Evolutionary conservation across 2,329 filamentous ascomycete genomes (phyloP).

Genomic region (Hymenoscyphus fraxineus): DNA sequence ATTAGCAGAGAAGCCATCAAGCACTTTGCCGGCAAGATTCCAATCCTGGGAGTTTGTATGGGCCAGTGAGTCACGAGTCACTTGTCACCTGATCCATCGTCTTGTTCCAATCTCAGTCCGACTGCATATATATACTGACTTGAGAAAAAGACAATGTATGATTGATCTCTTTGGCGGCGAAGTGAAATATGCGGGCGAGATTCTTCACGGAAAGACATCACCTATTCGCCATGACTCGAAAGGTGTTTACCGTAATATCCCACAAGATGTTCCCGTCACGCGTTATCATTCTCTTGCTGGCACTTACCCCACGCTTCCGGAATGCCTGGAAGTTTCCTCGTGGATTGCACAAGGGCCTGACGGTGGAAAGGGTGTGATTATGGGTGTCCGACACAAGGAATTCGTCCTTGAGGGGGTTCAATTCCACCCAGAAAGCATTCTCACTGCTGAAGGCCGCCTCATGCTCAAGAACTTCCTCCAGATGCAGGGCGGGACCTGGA

Average conservation of each 20-base stretch:
- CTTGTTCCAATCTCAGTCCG: background rate
- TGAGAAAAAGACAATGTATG: conserved; percentile 72
- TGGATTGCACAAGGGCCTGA: conserved; percentile 77
- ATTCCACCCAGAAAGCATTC: conserved; percentile 95
- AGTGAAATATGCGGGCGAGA: conserved; percentile 90
- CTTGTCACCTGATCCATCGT: too few species aligned
- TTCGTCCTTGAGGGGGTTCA: conserved; percentile 92
- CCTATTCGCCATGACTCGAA: conserved; percentile 82
- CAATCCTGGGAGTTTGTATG: conserved; percentile 97
- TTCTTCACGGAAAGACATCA: conserved; percentile 95
- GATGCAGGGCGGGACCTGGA: conserved; percentile 89
- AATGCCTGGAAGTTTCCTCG: conserved; percentile 83
- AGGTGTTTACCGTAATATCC: conserved; percentile 82
- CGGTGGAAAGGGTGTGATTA: conserved; percentile 80
- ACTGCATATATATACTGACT: background rate
- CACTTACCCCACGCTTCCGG: conserved; percentile 80
- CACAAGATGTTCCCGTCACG: conserved; percentile 80
- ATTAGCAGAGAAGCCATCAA: conserved; percentile 88
- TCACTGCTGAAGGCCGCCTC: conserved; percentile 79
- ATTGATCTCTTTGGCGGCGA: conserved; percentile 89
- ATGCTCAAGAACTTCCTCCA: conserved; percentile 93
- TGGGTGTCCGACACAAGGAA: conserved; percentile 93
- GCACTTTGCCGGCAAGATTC: conserved; percentile 90
- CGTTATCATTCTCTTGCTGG: conserved; percentile 95
- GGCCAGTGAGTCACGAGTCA: conserved; percentile 63